Conservation (phyloP, 805 yeast genomes). For the Lachancea nothofagi region DNA sequence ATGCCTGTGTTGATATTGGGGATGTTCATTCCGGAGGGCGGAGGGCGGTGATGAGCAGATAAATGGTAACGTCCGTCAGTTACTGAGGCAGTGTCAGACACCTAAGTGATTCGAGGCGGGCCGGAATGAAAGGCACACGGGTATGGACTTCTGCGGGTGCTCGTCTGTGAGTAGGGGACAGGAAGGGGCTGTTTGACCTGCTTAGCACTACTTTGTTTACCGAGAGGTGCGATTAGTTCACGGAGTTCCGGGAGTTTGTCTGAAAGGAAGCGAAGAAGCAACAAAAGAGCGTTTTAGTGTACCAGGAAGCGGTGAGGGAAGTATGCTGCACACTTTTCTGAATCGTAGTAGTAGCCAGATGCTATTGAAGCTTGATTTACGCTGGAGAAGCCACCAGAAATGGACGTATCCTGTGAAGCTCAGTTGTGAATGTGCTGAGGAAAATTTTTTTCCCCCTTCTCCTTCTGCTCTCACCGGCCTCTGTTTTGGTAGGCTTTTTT, state of each 20-base stretch:
- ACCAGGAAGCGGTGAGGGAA: no score
- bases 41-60: no score
- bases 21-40: conserved; percentile 21
- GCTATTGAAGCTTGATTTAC: conserved; percentile 1
- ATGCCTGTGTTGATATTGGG: conserved; percentile 11
- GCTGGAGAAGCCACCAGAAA: conserved; percentile 8
- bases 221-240: neutral
- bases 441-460: conserved; percentile 1
- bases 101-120: no score
- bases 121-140: conserved; percentile 8
- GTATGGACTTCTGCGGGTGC: conserved; percentile 14
- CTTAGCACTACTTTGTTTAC: neutral
- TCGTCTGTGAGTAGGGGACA: conserved; percentile 3
- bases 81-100: no score
- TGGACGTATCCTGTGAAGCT: conserved; percentile 8
- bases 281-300: neutral
- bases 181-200: neutral
- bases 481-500: neutral
- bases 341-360: conserved; percentile 68
- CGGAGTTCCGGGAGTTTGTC: conserved; percentile 1
- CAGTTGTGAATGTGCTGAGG: conserved; percentile 6
- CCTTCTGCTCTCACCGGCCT: conserved; percentile 1
- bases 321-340: conserved; percentile 54
- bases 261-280: neutral
- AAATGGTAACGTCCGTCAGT: no score